Evolutionary conservation across 129 eudicot genomes (phyloP).

Genomic region (Kitagawia praeruptora): DNA sequence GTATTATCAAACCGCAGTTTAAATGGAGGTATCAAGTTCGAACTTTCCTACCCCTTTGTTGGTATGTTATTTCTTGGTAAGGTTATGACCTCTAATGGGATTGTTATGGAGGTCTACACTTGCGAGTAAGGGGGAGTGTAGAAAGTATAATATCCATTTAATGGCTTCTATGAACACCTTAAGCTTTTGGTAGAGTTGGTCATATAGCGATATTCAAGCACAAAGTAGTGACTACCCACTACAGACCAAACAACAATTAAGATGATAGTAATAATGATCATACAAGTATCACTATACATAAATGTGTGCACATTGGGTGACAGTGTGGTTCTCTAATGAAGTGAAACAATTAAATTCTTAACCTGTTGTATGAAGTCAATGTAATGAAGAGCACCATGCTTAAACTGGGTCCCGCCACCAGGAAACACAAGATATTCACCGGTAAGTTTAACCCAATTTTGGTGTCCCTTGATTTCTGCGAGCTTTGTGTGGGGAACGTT

Average conservation of each 20-base stretch:
- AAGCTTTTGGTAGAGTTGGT: background rate
- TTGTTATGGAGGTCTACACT: no score
- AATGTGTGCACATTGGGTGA: background rate
- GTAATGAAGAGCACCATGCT: constrained; percentile 51
- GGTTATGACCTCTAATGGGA: no score
- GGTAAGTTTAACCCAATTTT: constrained; percentile 53
- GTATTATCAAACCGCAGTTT: no score
- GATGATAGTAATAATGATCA: no score
- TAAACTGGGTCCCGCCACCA: constrained; percentile 58
- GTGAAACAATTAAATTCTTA: constrained; percentile 3
- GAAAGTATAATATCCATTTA: no score
- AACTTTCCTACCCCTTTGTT: background rate
- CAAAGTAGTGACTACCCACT: background rate
- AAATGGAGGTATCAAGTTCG: no score
- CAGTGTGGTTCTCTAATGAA: background rate
- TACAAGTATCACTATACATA: background rate
- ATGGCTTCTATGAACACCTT: background rate
- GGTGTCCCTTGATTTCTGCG: constrained; percentile 52
- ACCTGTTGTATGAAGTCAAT: constrained; percentile 40
- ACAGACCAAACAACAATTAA: background rate
- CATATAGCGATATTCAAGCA: background rate
- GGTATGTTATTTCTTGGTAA: no score
- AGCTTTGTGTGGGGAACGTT: constrained; percentile 41
- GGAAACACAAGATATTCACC: constrained; percentile 54
- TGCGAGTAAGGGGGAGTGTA: no score